Evolutionary conservation across 441 rosid species (phyloP).

Genomic region (Cnidoscolus chayamansa): DNA sequence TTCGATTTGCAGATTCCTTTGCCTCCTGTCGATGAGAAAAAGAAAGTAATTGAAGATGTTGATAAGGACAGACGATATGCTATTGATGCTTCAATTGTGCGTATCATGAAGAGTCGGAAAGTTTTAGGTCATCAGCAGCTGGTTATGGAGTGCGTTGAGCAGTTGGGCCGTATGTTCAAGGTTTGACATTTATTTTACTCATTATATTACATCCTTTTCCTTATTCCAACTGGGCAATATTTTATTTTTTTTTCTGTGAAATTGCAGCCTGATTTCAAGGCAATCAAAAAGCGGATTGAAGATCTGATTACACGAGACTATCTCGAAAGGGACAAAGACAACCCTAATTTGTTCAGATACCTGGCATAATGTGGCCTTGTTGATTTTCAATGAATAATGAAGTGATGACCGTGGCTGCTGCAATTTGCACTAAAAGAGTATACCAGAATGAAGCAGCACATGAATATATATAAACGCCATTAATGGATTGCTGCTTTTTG

Average conservation of each 20-base stretch:
- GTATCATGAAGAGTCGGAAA: constrained; percentile 94
- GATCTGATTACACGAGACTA: constrained; percentile 85
- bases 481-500: constrained; percentile 12
- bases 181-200: constrained; percentile 28
- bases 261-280: constrained; percentile 89
- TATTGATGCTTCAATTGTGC: constrained; percentile 92
- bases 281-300: constrained; percentile 91
- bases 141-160: constrained; percentile 91
- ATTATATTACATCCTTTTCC: neutral
- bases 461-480: constrained; percentile 26
- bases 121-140: constrained; percentile 88
- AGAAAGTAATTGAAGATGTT: constrained; percentile 88
- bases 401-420: constrained; percentile 19
- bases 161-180: constrained; percentile 94
- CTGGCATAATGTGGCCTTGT: constrained; percentile 49
- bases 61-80: constrained; percentile 90
- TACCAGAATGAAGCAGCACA: constrained; percentile 18
- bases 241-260: constrained; percentile 11
- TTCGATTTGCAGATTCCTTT: constrained; percentile 66
- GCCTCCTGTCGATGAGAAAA: constrained; percentile 91
- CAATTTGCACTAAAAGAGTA: constrained; percentile 14
- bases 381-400: constrained; percentile 8
- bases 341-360: constrained; percentile 66
- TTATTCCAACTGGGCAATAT: neutral
- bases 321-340: constrained; percentile 79